phyloP scores from a whole-genome alignment of 2,329 filamentous ascomycete genomes.

The Colletotrichum trifolii region DNA sequence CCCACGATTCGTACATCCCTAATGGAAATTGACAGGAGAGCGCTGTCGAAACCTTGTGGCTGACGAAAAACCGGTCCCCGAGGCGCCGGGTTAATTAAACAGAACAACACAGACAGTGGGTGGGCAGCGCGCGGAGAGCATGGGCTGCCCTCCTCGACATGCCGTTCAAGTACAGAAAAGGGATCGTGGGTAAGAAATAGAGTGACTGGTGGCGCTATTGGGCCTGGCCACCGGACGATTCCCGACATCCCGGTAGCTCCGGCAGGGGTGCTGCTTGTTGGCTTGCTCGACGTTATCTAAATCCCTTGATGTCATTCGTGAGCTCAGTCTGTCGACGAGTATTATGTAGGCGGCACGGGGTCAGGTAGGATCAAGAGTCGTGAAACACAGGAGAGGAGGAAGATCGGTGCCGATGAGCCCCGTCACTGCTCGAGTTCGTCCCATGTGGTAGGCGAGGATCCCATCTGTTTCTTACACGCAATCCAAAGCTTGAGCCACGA shows the following conservation, averaged over 20 bases:
- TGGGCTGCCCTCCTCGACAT: slow-evolving; percentile 10
- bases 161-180: slow-evolving; percentile 10
- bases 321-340: slow-evolving; percentile 1
- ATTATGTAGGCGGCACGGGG: not conserved
- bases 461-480: slow-evolving; percentile 20
- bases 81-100: slow-evolving; percentile 27
- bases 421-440: slow-evolving; percentile 23
- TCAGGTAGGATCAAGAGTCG: slow-evolving; percentile 4
- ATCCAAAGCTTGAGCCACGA: not conserved
- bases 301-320: slow-evolving; percentile 2
- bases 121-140: not conserved
- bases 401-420: slow-evolving; percentile 14
- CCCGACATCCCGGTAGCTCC: slow-evolving; percentile 2
- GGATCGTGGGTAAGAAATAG: slow-evolving; percentile 20
- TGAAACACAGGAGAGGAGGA: slow-evolving; percentile 20
- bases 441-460: slow-evolving; percentile 7
- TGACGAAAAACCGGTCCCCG: slow-evolving; percentile 4
- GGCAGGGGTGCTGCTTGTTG: slow-evolving; percentile 21
- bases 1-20: slow-evolving; percentile 26
- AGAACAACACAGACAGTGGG: slow-evolving; percentile 6
- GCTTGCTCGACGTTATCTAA: slow-evolving; percentile 2
- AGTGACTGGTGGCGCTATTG: slow-evolving; percentile 21
- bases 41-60: slow-evolving; percentile 9
- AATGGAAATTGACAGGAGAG: slow-evolving; percentile 19
- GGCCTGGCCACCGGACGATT: slow-evolving; percentile 25